Base-by-base conservation (phyloP, 305 asterid genomes). In the Nicotiana rustica region DNA sequence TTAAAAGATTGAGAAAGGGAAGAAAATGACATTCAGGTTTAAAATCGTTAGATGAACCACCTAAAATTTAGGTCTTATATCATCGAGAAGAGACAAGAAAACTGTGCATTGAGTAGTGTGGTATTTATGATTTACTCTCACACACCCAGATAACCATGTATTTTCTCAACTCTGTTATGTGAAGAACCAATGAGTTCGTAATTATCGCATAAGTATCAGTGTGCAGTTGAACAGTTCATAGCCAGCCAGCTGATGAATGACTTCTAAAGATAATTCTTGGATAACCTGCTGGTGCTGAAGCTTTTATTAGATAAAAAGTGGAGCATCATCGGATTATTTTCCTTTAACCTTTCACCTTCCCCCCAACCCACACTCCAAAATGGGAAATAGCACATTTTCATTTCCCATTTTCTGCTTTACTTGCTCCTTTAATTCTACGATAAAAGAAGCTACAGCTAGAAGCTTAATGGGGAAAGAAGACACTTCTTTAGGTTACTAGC, bases 381-480 rank as follows among this genome's bases (percentile, higher is more conserved):
- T 4, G n/a, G 15, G 79, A 7, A 25, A 21, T 52, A 2, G 80
- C 29, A 75, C 17, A 75, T 75, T 75, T 15, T 52, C 44, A 8
- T 35, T 52, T 8, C 15, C 0, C 0, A 2, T 3, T 65, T 65
- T 5, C 33, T 4, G 18, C 70, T 29, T 29, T 15, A 25, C 29
- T 4, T 75, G 13, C 25, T 7, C 29, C 29, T 75, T 75, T 52
- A 52, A 49, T 13, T 52, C 5, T 25, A 52, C 17, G 1, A 49
- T 15, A 44, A 52, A 75, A 75, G 44, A 49, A 71, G 59, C 59
- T 70, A 41, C 12, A 19, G 18, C 78, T 41, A 70, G 36, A 70
- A 73, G 25, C 47, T 14, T 15, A 52, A 75, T 25, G 65, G 29
- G 52, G 17, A 8, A 52, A 52, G 47, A 52, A 75, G 29, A 25